Conservation (phyloP, 441 rosid species). For the Erodium moschatum region DNA sequence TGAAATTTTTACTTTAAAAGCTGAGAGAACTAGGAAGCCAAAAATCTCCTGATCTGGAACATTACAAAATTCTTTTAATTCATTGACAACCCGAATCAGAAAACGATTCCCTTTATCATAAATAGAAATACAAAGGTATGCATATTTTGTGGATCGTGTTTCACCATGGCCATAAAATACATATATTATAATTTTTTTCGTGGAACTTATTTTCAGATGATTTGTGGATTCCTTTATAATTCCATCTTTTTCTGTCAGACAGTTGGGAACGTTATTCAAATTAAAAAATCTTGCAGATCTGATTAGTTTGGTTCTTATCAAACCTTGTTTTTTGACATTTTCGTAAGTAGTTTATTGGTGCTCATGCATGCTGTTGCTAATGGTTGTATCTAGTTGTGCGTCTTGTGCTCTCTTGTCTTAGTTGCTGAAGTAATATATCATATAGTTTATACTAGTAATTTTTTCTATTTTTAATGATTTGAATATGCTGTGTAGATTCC, state of each 20-base stretch:
- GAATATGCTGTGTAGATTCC: conserved; percentile 23
- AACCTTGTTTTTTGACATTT: neutral
- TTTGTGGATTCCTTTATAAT: neutral
- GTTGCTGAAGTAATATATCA: neutral
- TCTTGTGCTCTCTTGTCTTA: neutral
- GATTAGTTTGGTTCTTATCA: conserved; percentile 1
- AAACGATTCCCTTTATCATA: neutral
- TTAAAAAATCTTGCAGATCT: conserved; percentile 11
- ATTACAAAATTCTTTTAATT: neutral
- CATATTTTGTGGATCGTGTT: neutral
- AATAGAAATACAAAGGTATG: neutral
- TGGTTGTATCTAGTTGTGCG: neutral
- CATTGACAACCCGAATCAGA: neutral
- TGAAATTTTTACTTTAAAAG: neutral
- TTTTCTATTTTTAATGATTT: conserved; percentile 13
- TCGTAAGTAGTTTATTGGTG: neutral
- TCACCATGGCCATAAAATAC: neutral
- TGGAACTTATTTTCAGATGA: neutral
- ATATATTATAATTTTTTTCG: neutral
- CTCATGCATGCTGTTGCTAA: neutral
- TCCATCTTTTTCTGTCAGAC: neutral
- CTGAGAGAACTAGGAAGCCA: neutral
- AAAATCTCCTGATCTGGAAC: neutral
- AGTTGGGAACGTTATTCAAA: conserved; percentile 8
- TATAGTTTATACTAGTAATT: neutral